Conservation (phyloP, 305 asterid genomes). For the Euphrasia arctica region DNA sequence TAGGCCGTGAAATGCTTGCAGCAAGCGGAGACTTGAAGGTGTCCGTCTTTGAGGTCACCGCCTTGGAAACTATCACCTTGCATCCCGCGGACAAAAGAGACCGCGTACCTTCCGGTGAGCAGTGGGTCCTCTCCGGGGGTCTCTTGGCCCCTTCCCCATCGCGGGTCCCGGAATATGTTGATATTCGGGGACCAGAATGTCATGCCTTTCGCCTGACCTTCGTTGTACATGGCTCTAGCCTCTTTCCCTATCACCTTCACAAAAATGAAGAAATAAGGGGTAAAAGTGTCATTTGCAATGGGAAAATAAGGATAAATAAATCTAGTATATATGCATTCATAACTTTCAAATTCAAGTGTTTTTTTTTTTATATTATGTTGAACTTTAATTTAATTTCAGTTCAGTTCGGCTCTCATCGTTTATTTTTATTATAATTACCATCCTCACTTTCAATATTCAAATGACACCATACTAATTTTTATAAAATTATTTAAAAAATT, state of each 20-base stretch:
- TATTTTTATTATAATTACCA: no score
- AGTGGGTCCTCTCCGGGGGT: conserved; percentile 3
- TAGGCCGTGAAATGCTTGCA: conserved; percentile 8
- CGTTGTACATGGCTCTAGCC: conserved; percentile 4
- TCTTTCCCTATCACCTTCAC: conserved; percentile 1
- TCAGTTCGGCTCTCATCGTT: no score
- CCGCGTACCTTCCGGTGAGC: not conserved
- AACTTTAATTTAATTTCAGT: no score
- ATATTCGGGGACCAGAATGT: not conserved
- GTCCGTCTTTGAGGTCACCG: not conserved
- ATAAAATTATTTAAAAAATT: no score
- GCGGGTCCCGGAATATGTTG: conserved; percentile 2
- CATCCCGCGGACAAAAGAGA: conserved; percentile 4
- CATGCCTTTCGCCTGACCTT: not conserved
- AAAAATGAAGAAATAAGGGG: no score
- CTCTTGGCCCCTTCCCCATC: conserved; percentile 8
- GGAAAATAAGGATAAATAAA: no score
- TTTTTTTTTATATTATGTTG: no score
- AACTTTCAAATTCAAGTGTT: no score
- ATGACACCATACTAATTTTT: no score
- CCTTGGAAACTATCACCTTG: not conserved
- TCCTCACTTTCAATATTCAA: no score
- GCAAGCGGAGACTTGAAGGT: conserved; percentile 2
- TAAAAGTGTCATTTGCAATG: no score
- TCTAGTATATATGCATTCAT: no score